Evolutionary conservation across 192 early-diverging fungal genomes (phyloP), one percentile per base, ranked within the genome.

Genomic region (Mortierella alpina): DNA sequence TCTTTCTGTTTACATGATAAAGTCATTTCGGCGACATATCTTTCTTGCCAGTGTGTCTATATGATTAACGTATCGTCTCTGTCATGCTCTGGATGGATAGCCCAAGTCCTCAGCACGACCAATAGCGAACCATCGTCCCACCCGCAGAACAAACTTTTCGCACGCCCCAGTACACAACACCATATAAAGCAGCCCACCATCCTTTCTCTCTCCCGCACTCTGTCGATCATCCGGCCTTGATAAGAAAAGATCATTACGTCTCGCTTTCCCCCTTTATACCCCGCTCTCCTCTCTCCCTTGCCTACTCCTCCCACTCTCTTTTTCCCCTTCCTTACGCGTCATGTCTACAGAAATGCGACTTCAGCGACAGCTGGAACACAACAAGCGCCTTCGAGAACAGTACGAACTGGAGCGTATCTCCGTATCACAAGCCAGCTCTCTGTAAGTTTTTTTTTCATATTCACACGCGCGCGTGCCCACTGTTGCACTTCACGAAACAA

Each of bases 361-460:
- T 23, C 77, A 80, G 55, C 77, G 77, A 9, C 77, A 80, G 50
- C 77, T 80, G 53, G 77, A 80, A 63, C 77, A 80, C 70, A 80
- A 80, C 66, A 80, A 68, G 77, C 69, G 77, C 22, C 70, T 80
- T 48, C 77, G 77, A 31, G 77, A 80, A 63, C 77, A 80, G 72
- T 80, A 68, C 49, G 77, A 80, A 51, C 77, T 66, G 22, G 77
- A 80, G 40, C 77, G 77, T 46, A 64, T 80, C 48, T 68, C 77
- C 14, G 77, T 80, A 45, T 80, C 77, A 62, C 68, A 80, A 54
- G 77, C 77, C 42, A 72, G 77, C 49, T 18, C 69, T 9, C n/a
- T 62, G 77, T 80, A 80, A 72, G 77, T 70, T 22, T 31, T 55
- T n/a, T 55, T 12, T 20, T 18, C 31, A 31, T 31, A 31, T 31